These are phyloP conservation scores for Metschnikowia cubensis DNA, from an alignment of 805 yeast species.

Conservation along the genomic window DNA sequence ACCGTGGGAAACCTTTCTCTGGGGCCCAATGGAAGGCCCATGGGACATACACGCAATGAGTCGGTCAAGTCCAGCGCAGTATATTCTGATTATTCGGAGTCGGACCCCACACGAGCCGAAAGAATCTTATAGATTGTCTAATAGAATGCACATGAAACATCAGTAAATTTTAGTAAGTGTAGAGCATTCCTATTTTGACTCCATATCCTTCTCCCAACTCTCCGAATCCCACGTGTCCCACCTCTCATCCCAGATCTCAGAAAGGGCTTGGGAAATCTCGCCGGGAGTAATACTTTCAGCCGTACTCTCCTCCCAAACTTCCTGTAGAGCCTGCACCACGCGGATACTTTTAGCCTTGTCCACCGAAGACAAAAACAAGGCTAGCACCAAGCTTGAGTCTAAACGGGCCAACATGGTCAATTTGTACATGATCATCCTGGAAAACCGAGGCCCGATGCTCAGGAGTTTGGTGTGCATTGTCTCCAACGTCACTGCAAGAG, in stretches of 20 bases:
- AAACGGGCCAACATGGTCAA: constrained; percentile 5
- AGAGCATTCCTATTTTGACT: no score
- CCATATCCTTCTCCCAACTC: no score
- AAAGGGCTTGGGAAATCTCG: no score
- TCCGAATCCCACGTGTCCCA: no score
- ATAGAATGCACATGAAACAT: neutral
- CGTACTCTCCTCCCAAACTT: constrained; percentile 6
- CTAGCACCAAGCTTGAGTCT: constrained; percentile 8
- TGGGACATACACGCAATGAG: constrained; percentile 9
- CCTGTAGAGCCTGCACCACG: constrained; percentile 7
- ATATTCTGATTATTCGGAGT: constrained; percentile 13
- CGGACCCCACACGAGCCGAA: constrained; percentile 14
- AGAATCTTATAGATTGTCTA: constrained; percentile 10
- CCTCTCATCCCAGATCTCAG: no score
- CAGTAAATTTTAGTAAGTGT: no score
- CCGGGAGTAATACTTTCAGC: no score
- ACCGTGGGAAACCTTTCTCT: constrained; percentile 3
- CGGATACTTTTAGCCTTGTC: constrained; percentile 6
- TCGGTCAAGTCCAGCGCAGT: constrained; percentile 13
- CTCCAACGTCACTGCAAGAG: constrained; percentile 5
- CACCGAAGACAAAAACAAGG: constrained; percentile 7
- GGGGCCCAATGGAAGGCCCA: constrained; percentile 7
- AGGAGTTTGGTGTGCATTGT: constrained; percentile 5
- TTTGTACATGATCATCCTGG: constrained; percentile 6
- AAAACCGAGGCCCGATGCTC: neutral